Conservation (phyloP, 2,329 filamentous ascomycete genomes). For the Botrytis porri region DNA sequence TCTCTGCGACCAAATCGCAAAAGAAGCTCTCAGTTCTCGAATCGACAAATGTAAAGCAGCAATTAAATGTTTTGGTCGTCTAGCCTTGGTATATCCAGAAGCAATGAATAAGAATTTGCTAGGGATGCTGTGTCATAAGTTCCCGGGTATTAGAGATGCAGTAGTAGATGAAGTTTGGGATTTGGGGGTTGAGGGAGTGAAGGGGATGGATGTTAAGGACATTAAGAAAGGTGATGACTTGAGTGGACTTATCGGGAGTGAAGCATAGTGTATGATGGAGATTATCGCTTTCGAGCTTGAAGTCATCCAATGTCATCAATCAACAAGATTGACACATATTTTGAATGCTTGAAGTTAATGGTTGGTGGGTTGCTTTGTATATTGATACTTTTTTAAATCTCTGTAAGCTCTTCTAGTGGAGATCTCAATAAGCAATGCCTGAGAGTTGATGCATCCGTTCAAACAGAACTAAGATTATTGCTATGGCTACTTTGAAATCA, state of each 20-base stretch:
- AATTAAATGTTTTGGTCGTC: background rate
- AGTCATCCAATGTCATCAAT: background rate
- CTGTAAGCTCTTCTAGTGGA: background rate
- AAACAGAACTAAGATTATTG: background rate
- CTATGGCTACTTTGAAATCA: background rate
- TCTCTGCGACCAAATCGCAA: background rate
- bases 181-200: background rate
- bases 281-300: background rate
- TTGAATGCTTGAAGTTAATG: background rate
- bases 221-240: background rate
- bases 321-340: background rate
- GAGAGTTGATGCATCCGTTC: background rate
- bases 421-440: background rate
- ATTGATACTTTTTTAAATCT: background rate
- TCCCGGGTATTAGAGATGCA: background rate
- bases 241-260: background rate
- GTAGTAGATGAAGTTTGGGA: constrained; percentile 1
- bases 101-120: background rate
- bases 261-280: background rate
- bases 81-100: background rate
- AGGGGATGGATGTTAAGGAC: background rate
- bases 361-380: background rate
- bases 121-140: background rate
- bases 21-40: background rate
- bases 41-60: constrained; percentile 2